Base-by-base conservation (phyloP, 768 basidiomycete genomes). In the Boletus vinaceobasis region DNA sequence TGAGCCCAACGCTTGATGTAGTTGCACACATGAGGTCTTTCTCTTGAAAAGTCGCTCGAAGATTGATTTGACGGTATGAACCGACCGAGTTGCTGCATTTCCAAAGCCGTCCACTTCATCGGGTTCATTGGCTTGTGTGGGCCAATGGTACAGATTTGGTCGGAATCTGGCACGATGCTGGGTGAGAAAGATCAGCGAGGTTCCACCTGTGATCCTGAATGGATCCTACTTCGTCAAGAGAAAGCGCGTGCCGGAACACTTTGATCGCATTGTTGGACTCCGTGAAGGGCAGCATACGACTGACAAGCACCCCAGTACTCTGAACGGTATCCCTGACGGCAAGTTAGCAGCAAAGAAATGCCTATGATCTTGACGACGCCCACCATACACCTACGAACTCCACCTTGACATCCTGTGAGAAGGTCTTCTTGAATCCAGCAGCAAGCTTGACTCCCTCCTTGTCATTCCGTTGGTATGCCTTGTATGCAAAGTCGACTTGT, bases 351-450 rank as follows among this genome's bases (percentile, higher is more conserved):
- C 39, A 32, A 21, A 40, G 11, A 46, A 14, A 17, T n/a, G 8
- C 15, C 17, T 23, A 39, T 4, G 4, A 36, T 36, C 27, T 48
- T 31, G 45, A 38, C 1, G 33, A 39, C 9, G 31, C 79, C 26
- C 60, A 88, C 88, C 88, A 92, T 44, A 89, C 84, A 1, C 90
- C 90, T 44, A 93, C 68, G 50, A 92, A 92, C 14, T 90, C 86
- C n/a, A 92, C 77, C 19, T 76, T 71, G 7, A 91, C 86, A n/a
- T 73, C 68, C 33, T 75, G 79, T 49, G 83, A 87, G 65, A 88
- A 93, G 0, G 85, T 86, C 57, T 75, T 65, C 70, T 90, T 92
- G 71, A 89, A 93, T 10, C 85, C 84, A 2, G 77, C 76, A 13
- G 82, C 81, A 13, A 88, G 68, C 23, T 69, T 50, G 7, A 77